Base-by-base conservation (phyloP, 208 protist genomes). In the Leishmania arabica region DNA sequence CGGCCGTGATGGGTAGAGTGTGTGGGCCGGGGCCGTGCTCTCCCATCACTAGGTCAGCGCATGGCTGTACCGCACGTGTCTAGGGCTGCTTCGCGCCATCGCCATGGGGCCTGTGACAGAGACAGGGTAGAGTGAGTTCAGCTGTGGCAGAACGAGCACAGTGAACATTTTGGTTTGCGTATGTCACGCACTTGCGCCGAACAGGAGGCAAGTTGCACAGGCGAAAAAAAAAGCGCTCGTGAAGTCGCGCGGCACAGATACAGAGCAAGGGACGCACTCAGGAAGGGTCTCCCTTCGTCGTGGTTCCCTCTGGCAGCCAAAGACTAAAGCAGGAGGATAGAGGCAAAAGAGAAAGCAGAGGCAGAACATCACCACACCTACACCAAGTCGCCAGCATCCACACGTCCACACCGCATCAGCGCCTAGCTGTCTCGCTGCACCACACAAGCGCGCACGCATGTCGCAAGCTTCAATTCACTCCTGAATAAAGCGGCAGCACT, bases 401-500 rank as follows among this genome's bases (percentile, higher is more conserved):
- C 17, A 68, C 64, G 31, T 2, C 31, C 27, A 34, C 64, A 37
- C 31, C 37, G 37, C 31, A 37, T 68, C 64, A 68, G 19, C n/a
- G 15, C 64, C 19, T 37, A 68, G 31, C 64, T 37, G 21, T 42
- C 24, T 40, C 62, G 31, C 34, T 49, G 6, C 37, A 24, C 40
- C 66, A 40, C 34, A 47, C 66, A 54, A 13, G 51, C 15, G 34
- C 40, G 42, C 40, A 71, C 66, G 21, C 31, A 24, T 5, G 27
- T 53, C 69, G 24, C 69, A 21, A 27, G 42, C 47, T 34, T 19
- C 42, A 15, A n/a, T 42, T 64, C 19, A 87, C 69, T 87, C 84
- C 40, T 84, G 74, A 60, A 84, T 47, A 49, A 87, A 37, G 53
- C 84, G 80, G 60, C 79, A 84, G 13, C 72, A 75, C 80, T 87